phyloP scores from a whole-genome alignment of 345 rosid species.

The thale cress (Arabidopsis thaliana) region DNA sequence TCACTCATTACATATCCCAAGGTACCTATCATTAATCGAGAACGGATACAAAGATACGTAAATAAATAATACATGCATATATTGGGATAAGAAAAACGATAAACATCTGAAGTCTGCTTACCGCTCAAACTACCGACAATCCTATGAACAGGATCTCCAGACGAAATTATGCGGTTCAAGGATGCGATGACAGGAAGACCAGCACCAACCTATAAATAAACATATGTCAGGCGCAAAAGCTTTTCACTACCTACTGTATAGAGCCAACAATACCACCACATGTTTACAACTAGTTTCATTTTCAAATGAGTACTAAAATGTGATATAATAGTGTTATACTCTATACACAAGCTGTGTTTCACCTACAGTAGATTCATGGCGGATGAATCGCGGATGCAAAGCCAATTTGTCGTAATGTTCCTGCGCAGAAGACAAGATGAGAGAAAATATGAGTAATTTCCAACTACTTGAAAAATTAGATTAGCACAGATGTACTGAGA shows the following conservation, averaged over 20 bases:
- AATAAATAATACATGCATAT: conserved; percentile 5
- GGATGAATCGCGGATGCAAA: conserved; percentile 62
- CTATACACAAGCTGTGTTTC: conserved; percentile 30
- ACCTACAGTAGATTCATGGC: conserved; percentile 94
- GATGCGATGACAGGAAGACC: conserved; percentile 94
- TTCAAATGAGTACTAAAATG: not conserved
- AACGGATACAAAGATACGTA: not conserved
- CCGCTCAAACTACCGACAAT: conserved; percentile 90
- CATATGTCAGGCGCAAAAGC: conserved; percentile 4
- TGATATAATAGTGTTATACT: not conserved
- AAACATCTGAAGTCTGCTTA: conserved; percentile 39
- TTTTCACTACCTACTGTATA: conserved; percentile 9
- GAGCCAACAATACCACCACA: conserved; percentile 15
- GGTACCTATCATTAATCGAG: conserved; percentile 56
- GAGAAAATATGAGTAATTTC: not conserved
- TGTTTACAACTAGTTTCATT: not conserved
- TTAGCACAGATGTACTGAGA: not conserved
- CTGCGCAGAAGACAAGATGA: conserved; percentile 50
- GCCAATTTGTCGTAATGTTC: conserved; percentile 74
- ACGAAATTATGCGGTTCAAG: conserved; percentile 72
- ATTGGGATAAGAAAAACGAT: conserved; percentile 15
- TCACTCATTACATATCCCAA: conserved; percentile 97
- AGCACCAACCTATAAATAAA: conserved; percentile 71
- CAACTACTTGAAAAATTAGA: not conserved
- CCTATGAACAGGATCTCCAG: conserved; percentile 77